These are phyloP conservation scores for Fusarium mangiferae DNA, from an alignment of 2,329 filamentous ascomycete genomes.

Conservation along the genomic window DNA sequence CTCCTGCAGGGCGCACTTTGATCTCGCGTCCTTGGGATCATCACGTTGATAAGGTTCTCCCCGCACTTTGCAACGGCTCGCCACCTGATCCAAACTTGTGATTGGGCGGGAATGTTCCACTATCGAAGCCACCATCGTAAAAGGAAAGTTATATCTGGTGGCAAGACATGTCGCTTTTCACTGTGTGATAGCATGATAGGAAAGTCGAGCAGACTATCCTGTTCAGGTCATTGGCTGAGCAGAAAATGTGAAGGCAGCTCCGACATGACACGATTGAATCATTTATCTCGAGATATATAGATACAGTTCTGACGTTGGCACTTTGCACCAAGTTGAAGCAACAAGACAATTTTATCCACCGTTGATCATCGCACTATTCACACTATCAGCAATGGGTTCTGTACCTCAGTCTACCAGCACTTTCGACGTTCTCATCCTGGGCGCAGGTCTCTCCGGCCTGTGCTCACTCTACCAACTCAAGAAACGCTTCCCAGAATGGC, in stretches of 20 bases:
- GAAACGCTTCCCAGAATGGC: constrained; percentile 42
- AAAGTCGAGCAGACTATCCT: neutral
- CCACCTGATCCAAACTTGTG: neutral
- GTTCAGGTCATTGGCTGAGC: neutral
- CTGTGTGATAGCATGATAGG: neutral
- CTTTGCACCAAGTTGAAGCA: neutral
- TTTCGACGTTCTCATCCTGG: constrained; percentile 37
- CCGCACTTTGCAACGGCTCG: neutral
- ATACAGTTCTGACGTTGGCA: neutral
- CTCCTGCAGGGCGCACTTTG: neutral
- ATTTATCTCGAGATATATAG: neutral
- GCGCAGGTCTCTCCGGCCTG: constrained; percentile 51
- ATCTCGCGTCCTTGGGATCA: neutral
- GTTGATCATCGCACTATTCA: neutral
- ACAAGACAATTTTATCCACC: accelerated
- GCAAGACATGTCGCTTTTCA: neutral
- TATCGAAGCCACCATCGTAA: neutral
- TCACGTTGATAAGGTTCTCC: neutral
- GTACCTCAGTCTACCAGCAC: constrained; percentile 3
- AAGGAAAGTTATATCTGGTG: constrained; percentile 30
- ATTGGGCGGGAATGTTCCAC: neutral
- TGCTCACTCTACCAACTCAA: constrained; percentile 53
- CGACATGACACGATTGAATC: neutral
- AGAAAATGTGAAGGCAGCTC: neutral
- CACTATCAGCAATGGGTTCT: constrained; percentile 23